A percentile compares a stretch with the other conserved stretches of the same genome.
These are phyloP conservation scores for Betula pendula DNA, from an alignment of 306 rosid species.

Conservation along the genomic window DNA sequence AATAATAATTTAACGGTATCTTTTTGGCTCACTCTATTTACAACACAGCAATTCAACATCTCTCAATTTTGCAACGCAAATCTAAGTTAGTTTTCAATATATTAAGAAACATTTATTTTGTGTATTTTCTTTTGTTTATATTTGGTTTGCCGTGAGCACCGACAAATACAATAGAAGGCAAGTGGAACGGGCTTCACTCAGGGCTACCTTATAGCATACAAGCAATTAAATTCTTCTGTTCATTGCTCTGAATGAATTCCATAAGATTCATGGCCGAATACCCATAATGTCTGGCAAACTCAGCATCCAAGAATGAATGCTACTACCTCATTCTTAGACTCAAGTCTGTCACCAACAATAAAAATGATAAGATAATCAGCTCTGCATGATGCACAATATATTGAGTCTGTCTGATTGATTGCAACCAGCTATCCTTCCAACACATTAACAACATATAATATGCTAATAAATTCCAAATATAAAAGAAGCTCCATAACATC, in stretches of 20 bases:
- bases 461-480: neutral
- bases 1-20: too few species aligned
- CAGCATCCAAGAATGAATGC: conserved; percentile 73
- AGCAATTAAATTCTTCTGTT: conserved; percentile 55
- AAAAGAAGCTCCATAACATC: too few species aligned
- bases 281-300: conserved; percentile 80
- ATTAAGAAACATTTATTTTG: too few species aligned
- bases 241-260: conserved; percentile 53
- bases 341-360: conserved; percentile 58
- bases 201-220: conserved; percentile 86
- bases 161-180: too few species aligned
- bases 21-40: too few species aligned
- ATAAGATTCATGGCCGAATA: conserved; percentile 76
- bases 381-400: neutral
- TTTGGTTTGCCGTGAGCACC: too few species aligned
- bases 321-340: conserved; percentile 64
- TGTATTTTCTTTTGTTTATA: too few species aligned
- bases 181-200: too few species aligned
- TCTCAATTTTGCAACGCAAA: too few species aligned
- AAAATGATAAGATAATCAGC: conserved; percentile 5
- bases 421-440: neutral
- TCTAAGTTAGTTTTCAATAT: too few species aligned
- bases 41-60: too few species aligned
- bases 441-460: neutral
- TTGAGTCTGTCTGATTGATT: neutral